Evolutionary conservation across 1,284 basidiomycete genomes (phyloP).

Genomic region (Mixia osmundae): DNA sequence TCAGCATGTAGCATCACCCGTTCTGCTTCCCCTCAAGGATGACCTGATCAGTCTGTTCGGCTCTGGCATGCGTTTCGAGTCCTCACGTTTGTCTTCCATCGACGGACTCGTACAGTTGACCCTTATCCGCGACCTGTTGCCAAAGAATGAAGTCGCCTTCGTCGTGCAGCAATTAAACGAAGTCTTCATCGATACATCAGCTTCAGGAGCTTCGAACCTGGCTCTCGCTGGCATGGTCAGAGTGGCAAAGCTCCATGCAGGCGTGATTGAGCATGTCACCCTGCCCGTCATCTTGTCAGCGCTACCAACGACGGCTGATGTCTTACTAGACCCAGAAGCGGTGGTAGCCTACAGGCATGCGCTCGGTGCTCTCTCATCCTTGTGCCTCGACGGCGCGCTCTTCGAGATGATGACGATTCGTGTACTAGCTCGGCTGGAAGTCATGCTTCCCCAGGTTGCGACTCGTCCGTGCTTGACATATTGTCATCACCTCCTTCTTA

Average conservation of each 20-base stretch:
- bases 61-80: conserved; percentile 22
- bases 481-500: conserved; percentile 51
- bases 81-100: conserved; percentile 28
- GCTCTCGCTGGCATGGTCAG: conserved; percentile 42
- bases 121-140: conserved; percentile 38
- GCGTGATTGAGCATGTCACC: conserved; percentile 47
- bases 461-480: no score
- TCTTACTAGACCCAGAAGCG: conserved; percentile 1
- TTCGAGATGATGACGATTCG: conserved; percentile 67
- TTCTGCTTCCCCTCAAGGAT: conserved; percentile 39
- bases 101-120: conserved; percentile 38
- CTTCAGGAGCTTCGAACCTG: conserved; percentile 25
- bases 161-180: conserved; percentile 54
- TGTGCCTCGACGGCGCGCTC: conserved; percentile 50
- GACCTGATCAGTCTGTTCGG: conserved; percentile 42
- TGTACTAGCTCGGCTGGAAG: conserved; percentile 51
- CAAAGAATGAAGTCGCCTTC: conserved; percentile 49
- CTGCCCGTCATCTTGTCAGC: conserved; percentile 53
- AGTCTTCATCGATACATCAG: conserved; percentile 28
- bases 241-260: conserved; percentile 38
- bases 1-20: conserved; percentile 6
- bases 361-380: conserved; percentile 42
- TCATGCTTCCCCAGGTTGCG: conserved; percentile 35
- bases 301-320: conserved; percentile 23
- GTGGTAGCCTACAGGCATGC: conserved; percentile 24